Conservation (phyloP, 192 early-diverging fungal genomes). For the Geranomyces michiganensis region DNA sequence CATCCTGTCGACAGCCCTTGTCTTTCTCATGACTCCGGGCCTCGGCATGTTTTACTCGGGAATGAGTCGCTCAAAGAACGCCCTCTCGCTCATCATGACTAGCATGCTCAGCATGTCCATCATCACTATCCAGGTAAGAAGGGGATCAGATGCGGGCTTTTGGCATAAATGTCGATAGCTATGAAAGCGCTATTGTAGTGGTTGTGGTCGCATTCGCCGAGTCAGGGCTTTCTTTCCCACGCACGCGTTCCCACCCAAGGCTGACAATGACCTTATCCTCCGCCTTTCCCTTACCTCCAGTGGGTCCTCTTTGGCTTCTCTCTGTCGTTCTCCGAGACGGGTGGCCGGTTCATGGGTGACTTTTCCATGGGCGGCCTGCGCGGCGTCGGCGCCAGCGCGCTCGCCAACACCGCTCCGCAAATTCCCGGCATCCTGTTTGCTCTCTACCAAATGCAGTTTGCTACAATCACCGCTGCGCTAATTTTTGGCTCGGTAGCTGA, state of each 20-base stretch:
- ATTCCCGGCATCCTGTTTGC: slow-evolving; percentile 80
- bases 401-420: slow-evolving; percentile 55
- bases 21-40: slow-evolving; percentile 95
- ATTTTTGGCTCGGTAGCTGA: slow-evolving; percentile 91
- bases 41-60: slow-evolving; percentile 97
- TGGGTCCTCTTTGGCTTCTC: slow-evolving; percentile 93
- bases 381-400: slow-evolving; percentile 55
- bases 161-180: too few relatives aligned
- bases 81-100: slow-evolving; percentile 85
- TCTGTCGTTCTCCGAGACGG: slow-evolving; percentile 79
- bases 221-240: too few relatives aligned
- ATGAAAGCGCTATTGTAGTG: too few relatives aligned
- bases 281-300: slow-evolving; percentile 39
- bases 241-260: neutral
- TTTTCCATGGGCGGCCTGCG: slow-evolving; percentile 73
- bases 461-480: slow-evolving; percentile 86
- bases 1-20: slow-evolving; percentile 71
- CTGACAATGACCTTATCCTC: neutral
- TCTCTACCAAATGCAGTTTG: slow-evolving; percentile 91
- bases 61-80: slow-evolving; percentile 89
- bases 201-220: too few relatives aligned
- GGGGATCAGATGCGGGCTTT: too few relatives aligned
- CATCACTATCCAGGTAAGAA: slow-evolving; percentile 75
- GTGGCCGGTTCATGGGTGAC: slow-evolving; percentile 78
- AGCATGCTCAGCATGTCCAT: slow-evolving; percentile 71